Evolutionary conservation across 2,329 filamentous ascomycete genomes (phyloP).

Genomic region (Alternaria rosae): DNA sequence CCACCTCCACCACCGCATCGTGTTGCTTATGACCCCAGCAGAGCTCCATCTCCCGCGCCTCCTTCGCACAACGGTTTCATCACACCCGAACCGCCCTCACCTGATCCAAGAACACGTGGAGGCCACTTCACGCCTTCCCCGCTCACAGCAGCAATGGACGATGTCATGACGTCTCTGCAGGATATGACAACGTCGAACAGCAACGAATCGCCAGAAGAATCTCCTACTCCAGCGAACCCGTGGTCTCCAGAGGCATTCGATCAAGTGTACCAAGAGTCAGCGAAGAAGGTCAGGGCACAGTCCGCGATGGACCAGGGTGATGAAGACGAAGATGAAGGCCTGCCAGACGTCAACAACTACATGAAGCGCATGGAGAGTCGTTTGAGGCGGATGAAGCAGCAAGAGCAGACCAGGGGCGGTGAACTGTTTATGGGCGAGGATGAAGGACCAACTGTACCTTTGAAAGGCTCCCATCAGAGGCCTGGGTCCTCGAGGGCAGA

Average conservation of each 20-base stretch:
- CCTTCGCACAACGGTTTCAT: slow-evolving; percentile 53
- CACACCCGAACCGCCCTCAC: slow-evolving; percentile 74
- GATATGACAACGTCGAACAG: slow-evolving; percentile 74
- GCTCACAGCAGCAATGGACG: slow-evolving; percentile 93
- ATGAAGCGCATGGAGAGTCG: slow-evolving; percentile 91
- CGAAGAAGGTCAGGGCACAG: slow-evolving; percentile 59
- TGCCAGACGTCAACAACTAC: slow-evolving; percentile 82
- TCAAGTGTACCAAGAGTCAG: slow-evolving; percentile 56
- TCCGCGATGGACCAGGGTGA: slow-evolving; percentile 73
- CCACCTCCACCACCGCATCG: slow-evolving; percentile 84
- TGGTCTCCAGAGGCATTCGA: slow-evolving; percentile 94
- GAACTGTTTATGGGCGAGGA: slow-evolving; percentile 60
- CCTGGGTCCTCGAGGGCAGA: slow-evolving; percentile 49
- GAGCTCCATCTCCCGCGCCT: slow-evolving; percentile 45
- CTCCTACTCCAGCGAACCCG: slow-evolving; percentile 69
- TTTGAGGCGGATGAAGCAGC: slow-evolving; percentile 72
- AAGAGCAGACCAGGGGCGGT: slow-evolving; percentile 46
- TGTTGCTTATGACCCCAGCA: slow-evolving; percentile 59
- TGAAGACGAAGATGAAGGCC: slow-evolving; percentile 65
- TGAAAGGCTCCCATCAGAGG: slow-evolving; percentile 59
- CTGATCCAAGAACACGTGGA: slow-evolving; percentile 51
- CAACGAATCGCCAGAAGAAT: slow-evolving; percentile 61
- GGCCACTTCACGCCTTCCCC: slow-evolving; percentile 79
- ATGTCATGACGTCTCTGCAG: slow-evolving; percentile 93
- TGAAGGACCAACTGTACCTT: slow-evolving; percentile 65